Conservation (phyloP, 805 yeast genomes). For the Priceomyces medius region DNA sequence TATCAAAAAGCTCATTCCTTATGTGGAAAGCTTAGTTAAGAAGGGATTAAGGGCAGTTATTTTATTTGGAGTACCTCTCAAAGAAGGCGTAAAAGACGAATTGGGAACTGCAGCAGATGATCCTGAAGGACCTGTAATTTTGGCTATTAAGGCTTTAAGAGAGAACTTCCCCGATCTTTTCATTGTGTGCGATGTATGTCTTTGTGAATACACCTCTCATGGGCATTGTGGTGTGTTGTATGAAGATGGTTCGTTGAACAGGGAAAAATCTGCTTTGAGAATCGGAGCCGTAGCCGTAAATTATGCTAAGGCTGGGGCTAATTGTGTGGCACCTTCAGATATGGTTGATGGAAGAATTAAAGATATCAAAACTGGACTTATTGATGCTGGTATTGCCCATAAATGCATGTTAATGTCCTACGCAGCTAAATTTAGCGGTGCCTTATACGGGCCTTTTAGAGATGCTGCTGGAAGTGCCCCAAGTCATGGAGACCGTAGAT, state of each 20-base stretch:
- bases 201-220: slow-evolving; percentile 94
- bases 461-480: slow-evolving; percentile 96
- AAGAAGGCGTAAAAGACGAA: slow-evolving; percentile 72
- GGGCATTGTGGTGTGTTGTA: slow-evolving; percentile 96
- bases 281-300: slow-evolving; percentile 93
- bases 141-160: slow-evolving; percentile 64
- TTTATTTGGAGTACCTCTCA: slow-evolving; percentile 86
- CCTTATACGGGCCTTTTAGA: slow-evolving; percentile 93
- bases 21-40: slow-evolving; percentile 62
- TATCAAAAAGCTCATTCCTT: slow-evolving; percentile 70
- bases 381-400: slow-evolving; percentile 80
- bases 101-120: slow-evolving; percentile 91
- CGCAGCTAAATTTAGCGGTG: slow-evolving; percentile 90
- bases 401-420: slow-evolving; percentile 88
- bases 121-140: slow-evolving; percentile 92
- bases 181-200: slow-evolving; percentile 90
- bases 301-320: slow-evolving; percentile 94
- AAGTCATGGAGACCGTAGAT: slow-evolving; percentile 83
- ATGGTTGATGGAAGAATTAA: slow-evolving; percentile 95
- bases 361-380: slow-evolving; percentile 83
- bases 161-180: slow-evolving; percentile 75
- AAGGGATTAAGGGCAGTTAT: slow-evolving; percentile 88
- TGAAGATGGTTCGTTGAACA: slow-evolving; percentile 82
- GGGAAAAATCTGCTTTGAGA: slow-evolving; percentile 72
- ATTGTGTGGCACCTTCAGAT: slow-evolving; percentile 95